Base-by-base conservation (phyloP, 2,329 filamentous ascomycete genomes). In the Colletotrichum camelliae region DNA sequence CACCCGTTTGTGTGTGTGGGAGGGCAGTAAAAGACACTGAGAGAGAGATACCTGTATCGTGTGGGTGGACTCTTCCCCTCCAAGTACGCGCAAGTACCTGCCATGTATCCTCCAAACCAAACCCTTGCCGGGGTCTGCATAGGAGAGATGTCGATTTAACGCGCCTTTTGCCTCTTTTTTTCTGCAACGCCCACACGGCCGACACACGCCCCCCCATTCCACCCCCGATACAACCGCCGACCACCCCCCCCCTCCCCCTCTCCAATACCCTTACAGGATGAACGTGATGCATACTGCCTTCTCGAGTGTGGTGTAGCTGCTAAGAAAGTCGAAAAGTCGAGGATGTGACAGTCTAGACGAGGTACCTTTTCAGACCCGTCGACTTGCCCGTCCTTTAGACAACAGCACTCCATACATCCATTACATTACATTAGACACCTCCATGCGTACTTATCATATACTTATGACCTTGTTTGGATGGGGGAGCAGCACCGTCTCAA, bases 151-250 rank as follows among this genome's bases (percentile, higher is more conserved):
- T 66, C 39, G 73, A 61, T 68, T 76, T 39, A 58, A 77, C 72
- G 68, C 64, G 67, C 72, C 73, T 68, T 61, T 68, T 72, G 67
- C 72, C 65, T 66, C 58, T 70, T 52, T 67, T 48, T 65, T 67
- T 72, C 60, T 75, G 39, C 73, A 68, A 68, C 70, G 58, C 58
- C 58, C 58, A 61, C 58, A 61, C 65, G 48, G 55, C 61, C n/a
- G 43, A 57, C 37, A 35, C 55, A 68, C 72, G 29, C 72, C 29
- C 75, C 74, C 70, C 58, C 68, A 39, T 57, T 33, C 48, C 73
- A 39, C 65, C 73, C 67, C 75, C 75, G 72, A 72, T 72, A 72
- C 75, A 77, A 72, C 73, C 73, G 75, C 73, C 75, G 48, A 29
- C 65, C 71, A 76, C 74, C 74, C 65, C 66, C 35, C 67, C 62